phyloP scores from a whole-genome alignment of 106 monocot species.

The Gastrodia elata region DNA sequence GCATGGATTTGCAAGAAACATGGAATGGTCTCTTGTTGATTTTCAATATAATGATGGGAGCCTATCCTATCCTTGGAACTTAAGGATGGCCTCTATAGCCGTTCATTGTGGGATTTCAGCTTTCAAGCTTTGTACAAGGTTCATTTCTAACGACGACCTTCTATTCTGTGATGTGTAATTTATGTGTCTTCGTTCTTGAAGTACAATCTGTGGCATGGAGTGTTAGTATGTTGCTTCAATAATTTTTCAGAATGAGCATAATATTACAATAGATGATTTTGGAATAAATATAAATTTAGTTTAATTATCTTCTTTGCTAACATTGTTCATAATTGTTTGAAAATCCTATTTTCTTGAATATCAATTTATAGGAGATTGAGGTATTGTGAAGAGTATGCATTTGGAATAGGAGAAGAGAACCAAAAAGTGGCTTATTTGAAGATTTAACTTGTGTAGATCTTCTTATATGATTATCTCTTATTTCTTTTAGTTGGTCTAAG shows the following conservation, averaged over 20 bases:
- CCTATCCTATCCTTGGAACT: slow-evolving; percentile 64
- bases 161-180: neutral
- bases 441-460: too few relatives aligned
- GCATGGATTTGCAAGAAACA: slow-evolving; percentile 96
- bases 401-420: too few relatives aligned
- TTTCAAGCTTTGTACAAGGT: slow-evolving; percentile 91
- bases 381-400: too few relatives aligned
- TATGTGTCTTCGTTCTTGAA: neutral
- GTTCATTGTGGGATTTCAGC: slow-evolving; percentile 94
- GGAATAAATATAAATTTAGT: too few relatives aligned
- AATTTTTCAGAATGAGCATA: neutral
- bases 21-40: slow-evolving; percentile 78
- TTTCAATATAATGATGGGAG: slow-evolving; percentile 62
- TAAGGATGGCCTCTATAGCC: slow-evolving; percentile 67
- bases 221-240: neutral
- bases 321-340: too few relatives aligned
- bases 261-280: neutral
- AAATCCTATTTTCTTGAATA: too few relatives aligned
- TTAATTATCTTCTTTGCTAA: too few relatives aligned
- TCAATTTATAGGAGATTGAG: too few relatives aligned
- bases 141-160: slow-evolving; percentile 1
- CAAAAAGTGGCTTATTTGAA: too few relatives aligned
- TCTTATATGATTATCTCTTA: too few relatives aligned
- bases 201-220: neutral
- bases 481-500: too few relatives aligned